Evolutionary conservation across 2,329 filamentous ascomycete genomes (phyloP), one percentile per base, ranked within the genome.

Genomic region (Lachnellula occidentalis): DNA sequence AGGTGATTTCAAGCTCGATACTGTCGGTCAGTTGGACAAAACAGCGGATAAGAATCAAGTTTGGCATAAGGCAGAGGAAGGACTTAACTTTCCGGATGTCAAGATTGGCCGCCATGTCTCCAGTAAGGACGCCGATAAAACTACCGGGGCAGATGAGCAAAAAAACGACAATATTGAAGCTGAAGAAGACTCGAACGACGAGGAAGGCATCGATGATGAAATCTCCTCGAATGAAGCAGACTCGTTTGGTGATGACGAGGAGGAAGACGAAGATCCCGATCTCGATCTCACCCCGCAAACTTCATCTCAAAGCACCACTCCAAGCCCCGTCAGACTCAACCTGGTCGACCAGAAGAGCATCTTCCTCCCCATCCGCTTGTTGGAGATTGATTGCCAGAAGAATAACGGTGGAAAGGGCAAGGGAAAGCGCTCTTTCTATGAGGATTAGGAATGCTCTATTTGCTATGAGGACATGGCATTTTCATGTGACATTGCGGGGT

Each of bases 1-100:
- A 2, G 45, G 57, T 15, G 36, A 24, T 8, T 53, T 56, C 11
- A 9, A 21, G 6, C n/a, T 58, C 22, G 47, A 51, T 47, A 58
- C 34, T 37, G 50, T 55, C 31, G 48, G 41, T 17, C 19, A 51
- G 7, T 12, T 54, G 1, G 54, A 58, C 5, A 42, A 31, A 21
- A 14, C 36, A 6, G n/a, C 12, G 14, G n/a, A 37, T 5, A 9
- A 37, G 36, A 37, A 37, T 5, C 36, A 37, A 17, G 14, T 5
- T 17, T 37, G n/a, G 36, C 36, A 37, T 17, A 37, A 37, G n/a
- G 36, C 12, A 14, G 36, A 37, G 36, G 12, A 14, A 14, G n/a
- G n/a, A 17, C 36, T 37, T 14, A 37, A 6, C 6, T 37, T 37
- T 4, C 36, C 36, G 14, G 8, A 15, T 37, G 36, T 37, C 36